Base-by-base conservation (phyloP, 1,284 basidiomycete species). In the Cryptococcus sp. region DNA sequence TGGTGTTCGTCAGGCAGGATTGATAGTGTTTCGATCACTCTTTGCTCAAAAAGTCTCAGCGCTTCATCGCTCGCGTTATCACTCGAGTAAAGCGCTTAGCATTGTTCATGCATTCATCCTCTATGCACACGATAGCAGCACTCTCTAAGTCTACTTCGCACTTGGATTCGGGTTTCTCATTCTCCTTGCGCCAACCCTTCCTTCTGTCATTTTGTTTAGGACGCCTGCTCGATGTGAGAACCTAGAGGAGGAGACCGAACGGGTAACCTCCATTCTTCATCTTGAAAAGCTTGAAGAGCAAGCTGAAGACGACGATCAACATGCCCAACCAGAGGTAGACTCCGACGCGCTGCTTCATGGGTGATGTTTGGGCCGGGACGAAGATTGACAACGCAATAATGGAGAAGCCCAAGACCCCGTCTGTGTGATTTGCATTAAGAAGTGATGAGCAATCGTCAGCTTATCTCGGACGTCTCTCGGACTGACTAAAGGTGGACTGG, bases 261-360 rank as follows among this genome's bases (percentile, higher is more conserved):
- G 70, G 73, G 52, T 77, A 74, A 4, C 73, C 69, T 77, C 86
- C 83, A 79, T 97, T 96, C 81, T 99, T 99, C 64, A 93, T 82
- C 71, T 86, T 85, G 84, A 99, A 99, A 45, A 99, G 74, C 48
- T 89, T 89, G 55, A 98, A 81, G 46, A 99, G 81, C 62, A 95
- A 82, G 49, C 92, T 94, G 77, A 93, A 93, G 58, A 96, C 83
- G 67, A 93, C 81, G 74, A 96, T 80, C 58, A 91, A 83, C 57
- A 97, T 86, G 1, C 82, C 85, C 2, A 87, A 85, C 92, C 93
- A 98, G 39, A 97, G 82, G 74, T 95, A 95, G 23, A 96, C 82
- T 66, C 93, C 93, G 23, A 88, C 73, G 37, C 91, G 84, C 76
- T 99, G 95, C 58, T 88, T 86, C 44, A 78, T 72, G 0, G 89